Base-by-base conservation (phyloP, 129 eudicot genomes). In the Centaurea solstitialis region DNA sequence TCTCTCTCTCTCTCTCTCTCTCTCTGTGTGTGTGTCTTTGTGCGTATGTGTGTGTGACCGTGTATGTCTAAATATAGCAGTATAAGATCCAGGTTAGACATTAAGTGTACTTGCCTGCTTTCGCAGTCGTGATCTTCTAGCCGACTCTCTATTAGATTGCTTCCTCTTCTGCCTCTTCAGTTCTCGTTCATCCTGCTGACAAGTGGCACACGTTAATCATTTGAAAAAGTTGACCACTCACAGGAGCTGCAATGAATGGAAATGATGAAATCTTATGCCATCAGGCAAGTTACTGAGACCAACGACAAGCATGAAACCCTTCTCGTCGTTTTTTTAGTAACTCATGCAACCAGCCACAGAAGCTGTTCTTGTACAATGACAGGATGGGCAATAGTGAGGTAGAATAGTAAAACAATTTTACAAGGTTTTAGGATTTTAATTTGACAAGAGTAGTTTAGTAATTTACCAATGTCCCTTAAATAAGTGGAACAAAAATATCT, bases 61-160 rank as follows among this genome's bases (percentile, higher is more conserved):
- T 33, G 37, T 33, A 5, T 33, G 37, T 33, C 2, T 33, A 33
- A 33, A 33, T 33, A 4, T 33, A 50, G 9, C 8, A 15, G 20
- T 15, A 57, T n/a, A 57, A 57, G 65, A 57, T 57, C 65, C 65
- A 17, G 65, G 21, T n/a, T 57, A 57, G 22, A 57, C 20, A 57
- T 57, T 17, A 57, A 57, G 65, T 21, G 3, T 17, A 57, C 65
- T 57, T 85, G 87, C 98, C 97, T 93, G 98, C 81, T 93, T 93
- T 21, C 98, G 97, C 83, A 93, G 83, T 79, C 98, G 90, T 72
- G 97, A 93, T 71, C 97, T 88, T 86, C 98, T 91, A 71, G 98
- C 98, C 17, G 98, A 93, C 88, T 93, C 98, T 76, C 98, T 75
- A 45, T 93, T 93, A 67, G 98, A 93, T 85, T 89, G 97, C 89